Conservation (phyloP, 768 basidiomycete genomes). For the Suillus decipiens region DNA sequence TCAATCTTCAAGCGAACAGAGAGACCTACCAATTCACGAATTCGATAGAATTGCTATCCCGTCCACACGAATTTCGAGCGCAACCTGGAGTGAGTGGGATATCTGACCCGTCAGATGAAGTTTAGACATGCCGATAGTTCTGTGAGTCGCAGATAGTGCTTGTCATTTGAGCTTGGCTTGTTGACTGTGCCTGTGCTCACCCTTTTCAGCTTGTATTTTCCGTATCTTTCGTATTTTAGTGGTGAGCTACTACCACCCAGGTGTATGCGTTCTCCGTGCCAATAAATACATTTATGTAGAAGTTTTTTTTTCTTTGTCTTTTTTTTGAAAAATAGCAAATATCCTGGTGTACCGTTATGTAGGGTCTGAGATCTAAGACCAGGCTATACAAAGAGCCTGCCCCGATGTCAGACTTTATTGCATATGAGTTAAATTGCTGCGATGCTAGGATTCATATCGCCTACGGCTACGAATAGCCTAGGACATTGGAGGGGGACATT, state of each 20-base stretch:
- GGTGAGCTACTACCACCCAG: background rate
- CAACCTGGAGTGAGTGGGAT: background rate
- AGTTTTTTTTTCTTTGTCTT: no score
- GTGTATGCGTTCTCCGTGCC: background rate
- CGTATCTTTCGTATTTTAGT: background rate
- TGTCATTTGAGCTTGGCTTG: background rate
- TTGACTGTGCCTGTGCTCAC: background rate
- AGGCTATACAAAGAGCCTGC: background rate
- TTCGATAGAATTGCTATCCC: background rate
- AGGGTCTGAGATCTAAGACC: background rate
- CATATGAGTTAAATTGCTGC: constrained; percentile 37
- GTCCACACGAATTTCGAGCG: background rate
- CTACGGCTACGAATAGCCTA: constrained; percentile 56
- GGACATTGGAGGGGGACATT: constrained; percentile 46
- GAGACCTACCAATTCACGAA: background rate
- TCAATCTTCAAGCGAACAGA: constrained; percentile 6
- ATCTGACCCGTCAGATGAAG: background rate
- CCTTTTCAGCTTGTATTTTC: background rate
- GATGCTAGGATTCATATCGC: constrained; percentile 34
- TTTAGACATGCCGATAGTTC: background rate
- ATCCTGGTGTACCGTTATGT: background rate
- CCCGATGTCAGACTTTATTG: background rate
- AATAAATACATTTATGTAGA: background rate
- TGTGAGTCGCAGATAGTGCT: background rate
- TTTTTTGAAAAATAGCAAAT: no score